Evolutionary conservation across 257 asterid species (phyloP), one percentile per base, ranked within the genome.

Genomic region (Solanum dulcamara): DNA sequence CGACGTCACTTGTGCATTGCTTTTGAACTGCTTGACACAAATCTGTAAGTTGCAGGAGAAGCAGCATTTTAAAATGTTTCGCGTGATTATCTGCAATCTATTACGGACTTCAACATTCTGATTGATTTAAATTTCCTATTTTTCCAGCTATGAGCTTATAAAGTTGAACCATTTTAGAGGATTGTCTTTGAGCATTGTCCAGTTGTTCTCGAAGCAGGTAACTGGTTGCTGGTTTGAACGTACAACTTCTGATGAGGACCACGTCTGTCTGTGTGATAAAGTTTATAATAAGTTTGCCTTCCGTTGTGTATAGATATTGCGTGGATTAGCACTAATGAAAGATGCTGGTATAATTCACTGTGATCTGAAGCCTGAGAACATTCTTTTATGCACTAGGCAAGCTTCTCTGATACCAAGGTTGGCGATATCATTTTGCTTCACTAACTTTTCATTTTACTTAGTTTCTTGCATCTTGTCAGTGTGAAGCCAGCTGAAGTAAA

Each of bases 281-380:
- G 81, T 86, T 81, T 66, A 53, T 87, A 60, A 82, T 38, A 32
- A 51, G 32, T 50, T 88, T 79, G 66, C 42, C 64, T 50, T 79
- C 66, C 20, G 8, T 28, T 79, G 44, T 79, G 66, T 4, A 85
- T 88, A 97, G 99, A 94, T 97, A 89, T 92, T 97, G 90, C 90
- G 93, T 71, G 99, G 99, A 81, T 92, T 97, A 92, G 93, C 94
- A 83, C 92, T 97, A 84, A 93, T 97, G 98, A 94, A 90, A 88
- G 98, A 94, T 88, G 99, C 99, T 89, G 96, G 96, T 84, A 93
- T 97, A 88, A 97, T 97, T 88, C 98, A 97, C 84, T 97, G 99
- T 83, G 99, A 97, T 89, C 90, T 97, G 89, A 97, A 97, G 93
- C 99, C 98, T 32, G 99, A 97, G 88, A 97, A 97, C 90, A 97